Evolutionary conservation across 2,329 filamentous ascomycete species (phyloP).

Genomic region (Pestalotiopsis sp.): DNA sequence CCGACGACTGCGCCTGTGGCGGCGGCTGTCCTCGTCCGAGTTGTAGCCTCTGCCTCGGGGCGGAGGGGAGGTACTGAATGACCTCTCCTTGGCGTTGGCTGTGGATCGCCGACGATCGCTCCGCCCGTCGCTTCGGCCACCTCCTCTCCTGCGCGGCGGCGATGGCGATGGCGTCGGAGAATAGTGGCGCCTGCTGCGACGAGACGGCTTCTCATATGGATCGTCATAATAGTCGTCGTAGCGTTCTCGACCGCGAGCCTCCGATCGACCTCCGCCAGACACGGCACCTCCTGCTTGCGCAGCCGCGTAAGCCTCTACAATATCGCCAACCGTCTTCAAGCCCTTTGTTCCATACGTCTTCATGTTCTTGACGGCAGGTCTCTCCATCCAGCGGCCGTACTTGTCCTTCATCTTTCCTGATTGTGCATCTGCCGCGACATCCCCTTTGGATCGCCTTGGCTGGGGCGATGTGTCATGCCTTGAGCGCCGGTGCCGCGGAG

Average conservation of each 20-base stretch:
- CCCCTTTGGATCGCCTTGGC: neutral
- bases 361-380: constrained; percentile 27
- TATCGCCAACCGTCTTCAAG: constrained; percentile 29
- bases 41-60: constrained; percentile 3
- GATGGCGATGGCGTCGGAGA: constrained; percentile 18
- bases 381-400: constrained; percentile 18
- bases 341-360: constrained; percentile 30
- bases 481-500: constrained; percentile 2
- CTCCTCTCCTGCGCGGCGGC: constrained; percentile 6
- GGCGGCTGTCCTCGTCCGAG: constrained; percentile 7
- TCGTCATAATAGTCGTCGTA: constrained; percentile 17
- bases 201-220: constrained; percentile 10
- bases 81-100: constrained; percentile 14
- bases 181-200: constrained; percentile 11
- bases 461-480: constrained; percentile 3
- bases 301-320: constrained; percentile 32
- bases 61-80: constrained; percentile 14
- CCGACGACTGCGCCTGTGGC: constrained; percentile 6
- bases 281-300: constrained; percentile 20
- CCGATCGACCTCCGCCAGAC: constrained; percentile 19
- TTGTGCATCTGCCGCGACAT: constrained; percentile 20
- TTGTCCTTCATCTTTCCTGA: constrained; percentile 38
- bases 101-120: constrained; percentile 13
- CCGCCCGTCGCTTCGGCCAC: constrained; percentile 4
- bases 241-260: constrained; percentile 19